These are phyloP conservation scores for Ziziphus jujuba DNA, from an alignment of 306 rosid genomes.

Conservation along the genomic window DNA sequence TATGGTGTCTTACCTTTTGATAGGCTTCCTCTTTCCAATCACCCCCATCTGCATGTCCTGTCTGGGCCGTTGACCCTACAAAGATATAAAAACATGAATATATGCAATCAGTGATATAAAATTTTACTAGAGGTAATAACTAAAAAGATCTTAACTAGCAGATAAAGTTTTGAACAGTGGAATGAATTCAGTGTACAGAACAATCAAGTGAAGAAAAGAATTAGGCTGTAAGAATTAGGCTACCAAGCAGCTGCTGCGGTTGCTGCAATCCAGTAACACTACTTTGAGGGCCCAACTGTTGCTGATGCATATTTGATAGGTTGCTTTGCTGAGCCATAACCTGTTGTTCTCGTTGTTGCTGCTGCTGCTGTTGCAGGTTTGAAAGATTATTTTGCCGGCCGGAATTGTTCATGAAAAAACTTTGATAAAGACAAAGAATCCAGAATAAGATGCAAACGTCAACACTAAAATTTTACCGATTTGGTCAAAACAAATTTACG, in stretches of 20 bases:
- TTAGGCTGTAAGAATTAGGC: conserved; percentile 75
- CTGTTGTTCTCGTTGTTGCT: conserved; percentile 57
- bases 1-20: conserved; percentile 62
- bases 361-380: conserved; percentile 65
- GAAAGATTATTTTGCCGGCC: conserved; percentile 62
- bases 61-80: conserved; percentile 70
- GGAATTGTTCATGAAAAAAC: too few relatives aligned
- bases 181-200: too few relatives aligned
- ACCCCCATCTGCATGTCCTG: conserved; percentile 63
- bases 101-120: conserved; percentile 14
- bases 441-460: too few relatives aligned
- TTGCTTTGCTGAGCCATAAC: conserved; percentile 70
- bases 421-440: too few relatives aligned
- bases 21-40: conserved; percentile 83
- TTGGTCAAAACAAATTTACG: too few relatives aligned
- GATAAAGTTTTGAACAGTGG: conserved; percentile 35
- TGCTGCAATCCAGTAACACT: conserved; percentile 65
- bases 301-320: conserved; percentile 72
- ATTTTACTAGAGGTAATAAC: not conserved
- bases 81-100: conserved; percentile 22
- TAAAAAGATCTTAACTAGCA: conserved; percentile 4
- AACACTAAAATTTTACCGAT: too few relatives aligned
- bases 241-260: conserved; percentile 56
- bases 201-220: too few relatives aligned
- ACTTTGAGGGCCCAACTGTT: conserved; percentile 67